Percentiles rank a stretch among this genome's conserved stretches.
Conservation (phyloP, 148 eudicot species). For the Chenopodium album region DNA sequence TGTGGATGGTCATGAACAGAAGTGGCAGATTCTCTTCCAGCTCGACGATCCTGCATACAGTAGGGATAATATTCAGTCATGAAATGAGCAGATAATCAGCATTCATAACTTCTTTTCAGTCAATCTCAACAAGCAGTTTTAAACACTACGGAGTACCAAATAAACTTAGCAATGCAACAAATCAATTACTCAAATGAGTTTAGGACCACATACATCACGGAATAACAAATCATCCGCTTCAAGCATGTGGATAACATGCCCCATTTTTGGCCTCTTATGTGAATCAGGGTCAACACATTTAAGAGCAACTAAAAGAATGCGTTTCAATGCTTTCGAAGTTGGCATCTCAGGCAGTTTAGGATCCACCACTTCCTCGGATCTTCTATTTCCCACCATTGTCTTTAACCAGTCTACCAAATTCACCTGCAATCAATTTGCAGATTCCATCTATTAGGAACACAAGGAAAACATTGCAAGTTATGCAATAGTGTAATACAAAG, state of each 20-base stretch:
- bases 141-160: conserved; percentile 5
- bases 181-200: conserved; percentile 2
- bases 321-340: conserved; percentile 70
- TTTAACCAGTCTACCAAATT: conserved; percentile 85
- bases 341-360: conserved; percentile 75
- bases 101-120: background rate
- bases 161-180: background rate
- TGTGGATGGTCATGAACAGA: conserved; percentile 41
- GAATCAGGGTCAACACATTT: conserved; percentile 82
- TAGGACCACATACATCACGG: conserved; percentile 48
- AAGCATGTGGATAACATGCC: conserved; percentile 89
- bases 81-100: conserved; percentile 1
- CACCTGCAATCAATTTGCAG: conserved; percentile 42
- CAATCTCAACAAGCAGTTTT: conserved; percentile 20
- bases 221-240: conserved; percentile 75
- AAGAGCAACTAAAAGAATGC: conserved; percentile 72
- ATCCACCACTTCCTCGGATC: conserved; percentile 84
- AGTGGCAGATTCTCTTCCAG: conserved; percentile 48
- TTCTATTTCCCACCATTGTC: conserved; percentile 71
- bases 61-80: background rate
- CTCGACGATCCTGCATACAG: conserved; percentile 56
- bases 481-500: background rate
- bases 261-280: conserved; percentile 85
- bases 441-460: background rate
- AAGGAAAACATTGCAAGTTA: background rate